Base-by-base conservation (phyloP, 1,284 basidiomycete genomes). In the Uromyces viciae-fabae region DNA sequence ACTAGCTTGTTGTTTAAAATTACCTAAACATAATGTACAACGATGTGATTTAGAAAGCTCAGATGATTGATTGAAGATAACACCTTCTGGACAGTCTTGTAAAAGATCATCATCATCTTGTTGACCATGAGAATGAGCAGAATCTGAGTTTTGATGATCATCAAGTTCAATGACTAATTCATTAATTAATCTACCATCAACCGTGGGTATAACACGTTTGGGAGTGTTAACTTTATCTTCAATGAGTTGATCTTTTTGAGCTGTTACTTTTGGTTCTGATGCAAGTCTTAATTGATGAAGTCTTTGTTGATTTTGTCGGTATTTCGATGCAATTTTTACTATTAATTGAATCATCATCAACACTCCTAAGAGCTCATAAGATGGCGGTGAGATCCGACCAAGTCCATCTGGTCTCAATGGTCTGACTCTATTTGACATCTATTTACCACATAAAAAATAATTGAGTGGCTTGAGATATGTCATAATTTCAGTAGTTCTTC, bases 1-100 rank as follows among this genome's bases (percentile, higher is more conserved):
- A 74, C 78, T 81, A 38, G 68, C 74, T 31, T 73, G 78, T 38
- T 81, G 31, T 5, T 49, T 43, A 5, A 56, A 28, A 81, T 54
- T 56, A 0, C 69, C 78, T 60, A 81, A 62, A 31, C 78, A 81
- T 5, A 81, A 31, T n/a, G 78, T 73, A 66, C 78, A 81, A 25
- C 78, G 56, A 15, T 58, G 22, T 3, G 78, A 49, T 2, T 14
- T 49, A 28, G 49, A 25, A 43, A 43, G 74, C 17, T 60, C 54
- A 38, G 72, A 74, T 25, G 46, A 3, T 42, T 60, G n/a, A 42
- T 74, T 42, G 22, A 42, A 40, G 22, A 60, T 0, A 11, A 74
- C 64, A 31, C 68, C 66, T 11, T 79, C 56, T 60, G 64, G 68
- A 79, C 77, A 74, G 9, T 69, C 77, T 60, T 79, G 52, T 3